Base-by-base conservation (phyloP, 2,329 filamentous ascomycete genomes). In the Decorospora gaudefroyi region DNA sequence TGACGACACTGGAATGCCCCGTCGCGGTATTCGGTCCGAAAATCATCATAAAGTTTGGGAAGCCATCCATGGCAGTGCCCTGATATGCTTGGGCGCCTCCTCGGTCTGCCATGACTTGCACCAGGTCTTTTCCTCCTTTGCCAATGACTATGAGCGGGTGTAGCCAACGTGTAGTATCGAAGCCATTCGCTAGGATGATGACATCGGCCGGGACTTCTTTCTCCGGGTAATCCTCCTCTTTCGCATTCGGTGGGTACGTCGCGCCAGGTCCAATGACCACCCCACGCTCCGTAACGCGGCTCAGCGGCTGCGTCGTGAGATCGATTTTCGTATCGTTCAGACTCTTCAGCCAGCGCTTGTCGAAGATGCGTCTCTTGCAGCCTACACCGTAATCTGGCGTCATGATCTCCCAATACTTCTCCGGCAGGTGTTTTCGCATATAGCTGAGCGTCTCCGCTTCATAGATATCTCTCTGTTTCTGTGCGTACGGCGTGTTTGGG, bases 81-180 rank as follows among this genome's bases (percentile, higher is more conserved):
- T 81, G 77, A 59, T 87, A 87, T 0, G 82, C 84, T 49, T 79
- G 80, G 0, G 80, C 71, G 0, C 83, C 84, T n/a, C 81, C 82
- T 37, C 78, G 74, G 15, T 74, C 70, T 1, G 77, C 70, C 83
- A 83, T 86, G 12, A 80, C 73, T 43, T 83, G 67, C 5, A 78
- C 69, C 2, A 84, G 57, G 8, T 75, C 75, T 48, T 75, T 72
- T 10, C 78, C 78, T 1, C 65, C 62, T 12, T 72, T 71, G 0
- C 83, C 83, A 2, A 74, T 61, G 4, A 86, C 69, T 3, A 77
- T 72, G 10, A 85, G 64, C 1, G 76, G 76, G 12, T 76, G 74
- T 0, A 84, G 68, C 69, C 77, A 82, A 21, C 74, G 69, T 11
- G 78, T 78, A 0, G 78, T 80, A 21, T 78, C 72, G 61, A 82